Base-by-base conservation (phyloP, 1,284 basidiomycete species). In the Apiotrichum laibachii region DNA sequence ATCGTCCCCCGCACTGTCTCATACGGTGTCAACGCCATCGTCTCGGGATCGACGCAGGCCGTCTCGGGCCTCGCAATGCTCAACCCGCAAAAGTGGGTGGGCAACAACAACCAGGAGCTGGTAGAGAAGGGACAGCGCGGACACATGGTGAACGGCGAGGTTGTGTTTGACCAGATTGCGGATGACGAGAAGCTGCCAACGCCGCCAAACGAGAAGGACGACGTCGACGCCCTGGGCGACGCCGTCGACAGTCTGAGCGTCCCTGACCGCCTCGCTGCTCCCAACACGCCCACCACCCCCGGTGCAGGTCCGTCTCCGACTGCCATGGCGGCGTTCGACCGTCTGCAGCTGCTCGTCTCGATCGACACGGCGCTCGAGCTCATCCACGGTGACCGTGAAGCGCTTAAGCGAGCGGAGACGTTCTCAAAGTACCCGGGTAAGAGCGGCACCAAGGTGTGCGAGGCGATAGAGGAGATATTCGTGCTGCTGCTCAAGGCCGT, bases 401-500 rank as follows among this genome's bases (percentile, higher is more conserved):
- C 88, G 0, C 82, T 96, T 50, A 97, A 97, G 77, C 85, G 95
- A 11, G 86, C 92, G 3, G 92, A 98, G 74, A 92, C 88, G 2
- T 99, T 96, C 74, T 81, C 83, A 0, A 84, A 84, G 8, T 98
- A 95, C 71, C 91, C 92, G 0, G 90, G 90, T 0, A 83, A 85
- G 62, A 89, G 88, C 61, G 90, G 91, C 1, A 83, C 84, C 56
- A 85, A 88, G 11, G 91, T 96, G 2, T 81, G 85, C 42, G 91
- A 93, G 69, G 90, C 90, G 1, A 89, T 98, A 55, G 92, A 99
- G 75, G 92, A 97, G 71, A 80, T 93, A 1, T 95, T 96, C 60
- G 88, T 94, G 37, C 80, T 92, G 45, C 82, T 96, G 73, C 79
- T 98, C 33, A 86, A 88, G 40, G 85, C 87, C 0, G 79, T 97